Evolutionary conservation across 371 early-diverging fungal species (phyloP), one percentile per base, ranked within the genome.

Genomic region (Dichotomocladium elegans): DNA sequence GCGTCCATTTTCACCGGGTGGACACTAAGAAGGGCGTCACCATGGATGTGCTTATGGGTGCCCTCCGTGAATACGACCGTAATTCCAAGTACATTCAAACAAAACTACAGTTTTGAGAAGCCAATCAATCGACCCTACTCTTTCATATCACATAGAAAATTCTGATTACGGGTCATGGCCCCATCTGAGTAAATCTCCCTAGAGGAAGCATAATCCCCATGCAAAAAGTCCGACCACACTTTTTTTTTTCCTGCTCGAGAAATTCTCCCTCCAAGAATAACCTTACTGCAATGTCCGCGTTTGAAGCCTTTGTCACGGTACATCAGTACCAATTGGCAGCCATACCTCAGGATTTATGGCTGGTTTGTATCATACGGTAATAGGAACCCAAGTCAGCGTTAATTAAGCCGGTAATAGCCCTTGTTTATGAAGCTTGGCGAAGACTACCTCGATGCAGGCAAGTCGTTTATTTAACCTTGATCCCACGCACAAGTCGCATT

Each of bases 371-470:
- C 26, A 42, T n/a, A n/a, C n/a, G n/a, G n/a, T n/a, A n/a, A n/a
- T n/a, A n/a, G n/a, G n/a, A n/a, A n/a, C n/a, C n/a, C n/a, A n/a
- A n/a, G n/a, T n/a, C n/a, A n/a, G n/a, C n/a, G n/a, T n/a, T n/a
- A n/a, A n/a, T n/a, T n/a, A n/a, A n/a, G n/a, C n/a, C n/a, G n/a
- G n/a, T n/a, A n/a, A n/a, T 62, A 82, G 79, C 72, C 80, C 7
- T 71, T 83, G 21, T 81, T 75, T 63, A 70, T 77, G 60, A 83
- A 83, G 63, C 73, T 83, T 19, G 79, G 76, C 22, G 74, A 76
- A 44, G 83, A 83, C 44, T 74, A 77, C n/a, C 64, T 83, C 41
- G 83, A 83, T 53, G 83, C 83, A 21, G 83, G 82, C 59, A 74
- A 66, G 47, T 51, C 24, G 33, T 51, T 58, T 7, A 7, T 10